Conservation (phyloP, 148 eudicot species). For the Silene uniflora region DNA sequence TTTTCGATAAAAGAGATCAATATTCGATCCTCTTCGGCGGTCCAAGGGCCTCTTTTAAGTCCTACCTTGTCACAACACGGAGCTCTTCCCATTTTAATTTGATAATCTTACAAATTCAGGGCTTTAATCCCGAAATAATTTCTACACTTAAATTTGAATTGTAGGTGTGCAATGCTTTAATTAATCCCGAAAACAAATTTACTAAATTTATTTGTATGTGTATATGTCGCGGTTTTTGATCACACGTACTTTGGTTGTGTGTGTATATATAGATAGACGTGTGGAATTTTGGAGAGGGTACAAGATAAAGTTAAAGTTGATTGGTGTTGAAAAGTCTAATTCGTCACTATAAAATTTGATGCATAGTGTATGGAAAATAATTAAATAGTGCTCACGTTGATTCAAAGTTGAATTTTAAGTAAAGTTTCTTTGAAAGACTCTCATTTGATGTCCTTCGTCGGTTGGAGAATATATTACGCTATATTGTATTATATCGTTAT, state of each 20-base stretch:
- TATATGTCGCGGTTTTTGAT: background rate
- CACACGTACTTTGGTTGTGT: background rate
- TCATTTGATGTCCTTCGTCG: too few relatives aligned
- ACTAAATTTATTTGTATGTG: background rate
- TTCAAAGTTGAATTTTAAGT: slow-evolving; percentile 19
- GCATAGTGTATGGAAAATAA: background rate
- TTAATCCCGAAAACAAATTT: too few relatives aligned
- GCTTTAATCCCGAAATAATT: background rate
- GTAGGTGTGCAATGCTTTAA: background rate
- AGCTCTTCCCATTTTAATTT: slow-evolving; percentile 50
- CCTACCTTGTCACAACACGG: slow-evolving; percentile 72
- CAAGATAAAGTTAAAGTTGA: background rate
- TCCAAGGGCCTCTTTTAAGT: slow-evolving; percentile 66
- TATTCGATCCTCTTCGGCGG: slow-evolving; percentile 51
- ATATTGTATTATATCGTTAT: too few relatives aligned
- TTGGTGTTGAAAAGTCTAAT: slow-evolving; percentile 22
- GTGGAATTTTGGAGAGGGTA: background rate
- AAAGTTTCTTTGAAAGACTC: slow-evolving; percentile 22
- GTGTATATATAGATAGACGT: slow-evolving; percentile 16
- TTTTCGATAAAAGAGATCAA: slow-evolving; percentile 39
- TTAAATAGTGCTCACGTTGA: background rate
- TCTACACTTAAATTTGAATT: background rate
- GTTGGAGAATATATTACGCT: too few relatives aligned
- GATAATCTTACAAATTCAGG: background rate
- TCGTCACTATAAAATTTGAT: slow-evolving; percentile 15